Base-by-base conservation (phyloP, 23 red algal genomes). In the Cyanidium caldarium region DNA sequence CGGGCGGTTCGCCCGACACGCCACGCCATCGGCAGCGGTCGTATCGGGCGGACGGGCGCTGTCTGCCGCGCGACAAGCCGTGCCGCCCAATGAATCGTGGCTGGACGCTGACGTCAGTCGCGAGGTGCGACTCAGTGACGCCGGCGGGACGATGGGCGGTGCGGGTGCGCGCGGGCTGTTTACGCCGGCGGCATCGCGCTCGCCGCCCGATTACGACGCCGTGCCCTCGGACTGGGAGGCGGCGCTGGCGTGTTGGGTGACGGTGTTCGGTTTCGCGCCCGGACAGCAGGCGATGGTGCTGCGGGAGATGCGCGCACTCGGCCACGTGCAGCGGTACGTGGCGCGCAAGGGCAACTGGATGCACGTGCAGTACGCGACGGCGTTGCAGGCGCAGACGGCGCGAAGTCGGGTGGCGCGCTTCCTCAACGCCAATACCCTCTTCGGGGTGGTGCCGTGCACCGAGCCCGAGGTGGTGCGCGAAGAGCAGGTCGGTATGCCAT, bases 291-390 rank as follows among this genome's bases (percentile, higher is more conserved):
- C 75, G 0, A 68, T 73, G 1, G 88, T 83, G 28, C 65, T 94
- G 14, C 88, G 88, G 12, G 81, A 86, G 38, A 69, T 94, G 39
- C 46, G 88, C 3, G 51, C 77, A 16, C 80, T 85, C 42, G 88
- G 88, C 1, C 73, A 81, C 19, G 82, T 94, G 42, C 80, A 85
- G 1, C 72, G 68, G 26, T 72, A 67, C 25, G 57, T 75, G 29
- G 68, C 70, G 0, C 80, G 81, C 35, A 73, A 70, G 39, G 88
- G 88, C 25, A 94, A 94, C 68, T 94, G 88, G 88, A 43, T 94
- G 33, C 88, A 94, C 38, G 66, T 94, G 26, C 51, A 77, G 21
- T 94, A 82, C 75, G 69, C 37, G 39, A 77, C 81, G 16, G 35
- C 76, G n/a, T 34, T 80, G 25, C 75, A 86, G 72, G 88, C 88